A percentile compares a stretch with the other conserved stretches of the same genome.
Evolutionary conservation across 331 rosid species (phyloP).

Genomic region (Quercus phellos): DNA sequence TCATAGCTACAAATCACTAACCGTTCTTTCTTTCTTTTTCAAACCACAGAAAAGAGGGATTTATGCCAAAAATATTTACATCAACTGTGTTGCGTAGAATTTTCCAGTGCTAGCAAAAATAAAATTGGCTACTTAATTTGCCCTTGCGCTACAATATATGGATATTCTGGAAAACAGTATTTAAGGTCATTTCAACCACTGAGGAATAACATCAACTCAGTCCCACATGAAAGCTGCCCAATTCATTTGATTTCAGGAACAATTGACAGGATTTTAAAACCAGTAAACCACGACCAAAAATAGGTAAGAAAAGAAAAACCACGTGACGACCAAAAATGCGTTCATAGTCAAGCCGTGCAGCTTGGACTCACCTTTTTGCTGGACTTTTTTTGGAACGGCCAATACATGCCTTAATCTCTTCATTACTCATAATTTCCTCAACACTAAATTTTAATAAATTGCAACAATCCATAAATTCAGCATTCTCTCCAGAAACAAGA

Average conservation of each 20-base stretch:
- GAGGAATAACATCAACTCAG: not conserved
- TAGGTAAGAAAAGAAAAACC: not conserved
- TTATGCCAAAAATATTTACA: too few relatives aligned
- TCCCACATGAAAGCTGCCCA: too few relatives aligned
- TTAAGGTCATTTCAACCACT: not conserved
- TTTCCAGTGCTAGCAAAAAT: too few relatives aligned
- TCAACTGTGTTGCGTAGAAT: too few relatives aligned
- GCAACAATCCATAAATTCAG: constrained; percentile 39
- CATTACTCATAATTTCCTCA: constrained; percentile 33
- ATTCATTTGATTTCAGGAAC: not conserved
- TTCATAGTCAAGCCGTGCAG: not conserved
- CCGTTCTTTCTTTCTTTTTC: too few relatives aligned
- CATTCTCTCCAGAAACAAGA: constrained; percentile 15
- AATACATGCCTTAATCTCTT: constrained; percentile 42
- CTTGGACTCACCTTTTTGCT: constrained; percentile 24
- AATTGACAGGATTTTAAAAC: too few relatives aligned
- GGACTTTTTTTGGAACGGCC: constrained; percentile 29
- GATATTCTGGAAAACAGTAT: not conserved
- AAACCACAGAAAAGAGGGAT: too few relatives aligned
- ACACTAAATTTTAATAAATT: constrained; percentile 37
- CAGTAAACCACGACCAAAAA: not conserved
- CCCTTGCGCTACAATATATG: too few relatives aligned
- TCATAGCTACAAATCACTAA: too few relatives aligned
- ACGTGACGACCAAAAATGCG: not conserved
- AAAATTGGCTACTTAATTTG: too few relatives aligned